Conservation (phyloP, 768 basidiomycete species). For the Termitomyces sp. region DNA sequence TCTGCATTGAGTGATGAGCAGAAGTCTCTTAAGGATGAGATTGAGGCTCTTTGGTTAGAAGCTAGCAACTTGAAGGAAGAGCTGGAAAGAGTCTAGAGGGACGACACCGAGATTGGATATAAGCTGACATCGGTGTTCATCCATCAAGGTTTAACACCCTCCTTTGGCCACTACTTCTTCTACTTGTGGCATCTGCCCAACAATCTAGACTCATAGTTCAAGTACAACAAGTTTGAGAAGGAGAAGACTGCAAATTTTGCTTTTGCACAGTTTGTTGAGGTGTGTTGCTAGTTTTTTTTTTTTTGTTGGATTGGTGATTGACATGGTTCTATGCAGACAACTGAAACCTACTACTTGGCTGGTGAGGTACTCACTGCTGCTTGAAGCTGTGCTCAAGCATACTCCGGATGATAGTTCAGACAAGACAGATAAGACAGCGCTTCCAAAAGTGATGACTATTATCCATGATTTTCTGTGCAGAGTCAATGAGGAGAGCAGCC, state of each 20-base stretch:
- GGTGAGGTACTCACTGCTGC: conserved; percentile 91
- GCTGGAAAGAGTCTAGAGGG: conserved; percentile 73
- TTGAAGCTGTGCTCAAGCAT: conserved; percentile 90
- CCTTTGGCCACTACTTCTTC: conserved; percentile 94
- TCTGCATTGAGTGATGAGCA: conserved; percentile 54
- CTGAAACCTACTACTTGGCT: conserved; percentile 94
- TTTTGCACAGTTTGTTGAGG: conserved; percentile 96
- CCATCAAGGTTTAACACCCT: conserved; percentile 84
- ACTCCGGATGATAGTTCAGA: conserved; percentile 90
- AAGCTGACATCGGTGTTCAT: conserved; percentile 94
- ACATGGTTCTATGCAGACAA: conserved; percentile 46
- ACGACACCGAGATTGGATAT: conserved; percentile 66
- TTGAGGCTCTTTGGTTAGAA: conserved; percentile 49
- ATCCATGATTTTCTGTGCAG: conserved; percentile 80
- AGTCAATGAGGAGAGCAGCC: conserved; percentile 93
- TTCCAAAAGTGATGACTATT: conserved; percentile 74
- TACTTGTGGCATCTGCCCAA: conserved; percentile 86
- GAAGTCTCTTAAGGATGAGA: conserved; percentile 47
- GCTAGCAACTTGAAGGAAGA: conserved; percentile 58
- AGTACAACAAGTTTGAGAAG: conserved; percentile 99
- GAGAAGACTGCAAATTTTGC: conserved; percentile 92
- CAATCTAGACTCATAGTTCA: conserved; percentile 85
- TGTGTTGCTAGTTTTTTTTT: conserved; percentile 37
- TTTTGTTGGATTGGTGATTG: background rate
- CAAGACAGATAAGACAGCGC: conserved; percentile 60